Base-by-base conservation (phyloP, 345 rosid species). In the Eucalyptus microcorys region DNA sequence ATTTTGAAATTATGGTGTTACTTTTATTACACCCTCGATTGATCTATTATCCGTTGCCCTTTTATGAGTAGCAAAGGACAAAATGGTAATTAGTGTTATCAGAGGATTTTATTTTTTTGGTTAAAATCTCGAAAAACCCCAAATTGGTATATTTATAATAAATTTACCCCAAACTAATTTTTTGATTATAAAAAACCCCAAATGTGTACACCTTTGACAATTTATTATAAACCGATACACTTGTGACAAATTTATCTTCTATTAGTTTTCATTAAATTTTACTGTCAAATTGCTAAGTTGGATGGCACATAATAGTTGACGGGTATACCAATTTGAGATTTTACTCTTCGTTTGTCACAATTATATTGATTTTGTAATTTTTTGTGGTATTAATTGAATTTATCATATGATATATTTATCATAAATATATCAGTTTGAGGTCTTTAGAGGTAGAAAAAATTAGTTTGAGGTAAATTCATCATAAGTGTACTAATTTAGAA, bases 371-470 rank as follows among this genome's bases (percentile, higher is more conserved):
- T 49, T 49, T 49, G 50, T 49, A 7, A 2, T 49, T 49, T 49
- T 49, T 49, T 49, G 3, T 14, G 1, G 3, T 14, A 49, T 49
- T 49, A 49, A 5, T 49, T 1, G 5, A 49, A 49, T 49, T 49
- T 14, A 15, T 5, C 0, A 2, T 0, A 49, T 49, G 0, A 2
- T 49, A 14, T 15, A 49, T 5, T 14, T 49, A 3, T 49, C 1
- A 14, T 6, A 49, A 49, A 49, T 49, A 14, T 13, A 49, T 14
- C 2, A 14, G 2, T 49, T 49, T 14, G 15, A 49, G 16, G 15
- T 2, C 2, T 49, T 49, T 49, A 14, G 1, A 0, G 6, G 50
- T 49, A 2, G 5, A 14, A 49, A 49, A 49, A 14, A 49, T 49
- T 14, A 49, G 6, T 49, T 49, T 49, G 5, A 0, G 6, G 3